A percentile compares a stretch with the other conserved stretches of the same genome.
Evolutionary conservation across 176 grass and related monocot species (phyloP).

Genomic region (Musa acuminata): DNA sequence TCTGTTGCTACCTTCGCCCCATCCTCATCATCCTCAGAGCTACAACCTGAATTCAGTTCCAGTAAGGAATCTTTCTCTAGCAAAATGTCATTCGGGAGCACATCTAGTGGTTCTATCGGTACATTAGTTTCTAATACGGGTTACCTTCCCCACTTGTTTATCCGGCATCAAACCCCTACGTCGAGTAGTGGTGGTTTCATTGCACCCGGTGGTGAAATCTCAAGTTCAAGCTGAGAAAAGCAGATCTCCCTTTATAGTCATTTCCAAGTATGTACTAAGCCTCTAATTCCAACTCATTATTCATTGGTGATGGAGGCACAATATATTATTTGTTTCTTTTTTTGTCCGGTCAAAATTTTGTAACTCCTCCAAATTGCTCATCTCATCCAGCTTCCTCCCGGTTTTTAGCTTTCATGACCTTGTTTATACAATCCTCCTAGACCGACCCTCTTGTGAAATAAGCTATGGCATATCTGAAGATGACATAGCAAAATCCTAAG

Average conservation of each 20-base stretch:
- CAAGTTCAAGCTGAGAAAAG: slow-evolving; percentile 22
- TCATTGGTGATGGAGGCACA: neutral
- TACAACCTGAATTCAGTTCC: slow-evolving; percentile 45
- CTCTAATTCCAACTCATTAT: neutral
- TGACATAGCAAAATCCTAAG: neutral
- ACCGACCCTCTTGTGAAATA: neutral
- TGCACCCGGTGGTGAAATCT: slow-evolving; percentile 4
- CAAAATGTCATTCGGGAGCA: slow-evolving; percentile 28
- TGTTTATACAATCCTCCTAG: neutral
- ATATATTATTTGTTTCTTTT: neutral
- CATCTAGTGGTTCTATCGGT: slow-evolving; percentile 27
- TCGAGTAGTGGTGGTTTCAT: slow-evolving; percentile 4
- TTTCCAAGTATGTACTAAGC: neutral
- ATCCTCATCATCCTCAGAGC: slow-evolving; percentile 52
- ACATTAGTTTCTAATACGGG: slow-evolving; percentile 35
- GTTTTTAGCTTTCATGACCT: neutral
- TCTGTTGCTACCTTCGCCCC: slow-evolving; percentile 46
- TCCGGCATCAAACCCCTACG: slow-evolving; percentile 38
- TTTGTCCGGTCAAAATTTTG: neutral
- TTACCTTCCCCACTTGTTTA: slow-evolving; percentile 32
- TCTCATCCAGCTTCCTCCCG: neutral
- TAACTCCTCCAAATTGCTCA: neutral
- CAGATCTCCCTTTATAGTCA: neutral
- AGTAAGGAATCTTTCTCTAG: slow-evolving; percentile 38
- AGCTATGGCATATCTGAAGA: neutral